Percentiles rank a stretch among this genome's conserved stretches.
These are phyloP conservation scores for Pythium vanterpoolii DNA, from an alignment of 352 stramenopile species.

Conservation along the genomic window DNA sequence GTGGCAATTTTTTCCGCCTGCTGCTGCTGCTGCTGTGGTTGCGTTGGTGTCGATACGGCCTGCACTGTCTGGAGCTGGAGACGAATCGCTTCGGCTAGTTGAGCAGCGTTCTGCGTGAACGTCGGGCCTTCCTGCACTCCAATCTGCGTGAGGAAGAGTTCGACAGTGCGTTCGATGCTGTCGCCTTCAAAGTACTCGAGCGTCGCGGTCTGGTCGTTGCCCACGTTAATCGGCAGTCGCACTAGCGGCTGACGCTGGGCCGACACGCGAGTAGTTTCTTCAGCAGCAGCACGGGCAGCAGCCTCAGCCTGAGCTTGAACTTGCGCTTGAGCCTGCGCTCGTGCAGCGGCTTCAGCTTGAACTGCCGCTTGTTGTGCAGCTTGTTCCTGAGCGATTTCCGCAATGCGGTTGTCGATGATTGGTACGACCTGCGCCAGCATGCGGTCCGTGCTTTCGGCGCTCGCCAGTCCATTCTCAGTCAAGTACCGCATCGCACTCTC, in stretches of 20 bases:
- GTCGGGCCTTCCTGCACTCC: constrained; percentile 38
- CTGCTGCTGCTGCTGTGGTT: constrained; percentile 9
- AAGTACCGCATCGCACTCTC: constrained; percentile 65
- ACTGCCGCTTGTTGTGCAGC: constrained; percentile 17
- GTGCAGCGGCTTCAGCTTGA: constrained; percentile 10
- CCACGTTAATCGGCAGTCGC: constrained; percentile 47
- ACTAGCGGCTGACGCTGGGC: constrained; percentile 33
- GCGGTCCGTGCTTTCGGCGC: constrained; percentile 31
- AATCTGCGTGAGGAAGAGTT: constrained; percentile 54
- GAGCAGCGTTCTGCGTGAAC: constrained; percentile 40
- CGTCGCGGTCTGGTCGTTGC: constrained; percentile 38
- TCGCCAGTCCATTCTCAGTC: constrained; percentile 46
- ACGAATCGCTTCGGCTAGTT: constrained; percentile 40
- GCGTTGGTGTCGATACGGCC: neutral
- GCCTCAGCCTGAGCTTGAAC: too few species aligned
- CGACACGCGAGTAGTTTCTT: constrained; percentile 2
- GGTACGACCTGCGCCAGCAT: constrained; percentile 52
- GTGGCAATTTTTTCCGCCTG: constrained; percentile 8
- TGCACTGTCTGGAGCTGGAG: constrained; percentile 23
- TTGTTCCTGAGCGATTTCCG: constrained; percentile 41
- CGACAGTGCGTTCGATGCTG: constrained; percentile 57
- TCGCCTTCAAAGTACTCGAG: constrained; percentile 77
- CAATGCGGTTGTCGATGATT: constrained; percentile 53
- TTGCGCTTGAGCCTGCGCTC: neutral
- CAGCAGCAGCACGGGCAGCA: neutral